Evolutionary conservation across 768 basidiomycete species (phyloP).

Genomic region (Pleurotus cornucopiae): DNA sequence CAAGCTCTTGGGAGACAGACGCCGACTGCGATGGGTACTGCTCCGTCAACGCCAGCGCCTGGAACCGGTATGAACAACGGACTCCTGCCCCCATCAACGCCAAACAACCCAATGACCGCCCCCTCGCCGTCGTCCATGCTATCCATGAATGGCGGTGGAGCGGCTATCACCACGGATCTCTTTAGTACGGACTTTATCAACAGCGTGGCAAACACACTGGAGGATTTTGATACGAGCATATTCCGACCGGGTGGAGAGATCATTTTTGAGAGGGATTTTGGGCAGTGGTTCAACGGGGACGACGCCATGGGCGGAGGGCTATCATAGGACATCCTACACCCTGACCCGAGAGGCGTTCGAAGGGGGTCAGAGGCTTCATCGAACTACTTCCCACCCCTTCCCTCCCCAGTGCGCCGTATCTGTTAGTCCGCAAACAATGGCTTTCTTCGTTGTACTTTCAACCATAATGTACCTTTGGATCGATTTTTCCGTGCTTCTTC

Average conservation of each 20-base stretch:
- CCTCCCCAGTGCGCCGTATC: neutral
- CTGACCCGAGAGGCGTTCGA: too few species aligned
- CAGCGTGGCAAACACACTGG: constrained; percentile 33
- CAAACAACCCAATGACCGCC: neutral
- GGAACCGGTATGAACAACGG: constrained; percentile 13
- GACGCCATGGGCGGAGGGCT: constrained; percentile 16
- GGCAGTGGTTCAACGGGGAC: constrained; percentile 69
- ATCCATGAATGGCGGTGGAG: neutral
- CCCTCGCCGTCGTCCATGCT: neutral
- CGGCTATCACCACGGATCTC: neutral
- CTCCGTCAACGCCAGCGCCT: constrained; percentile 24
- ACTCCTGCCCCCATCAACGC: constrained; percentile 1
- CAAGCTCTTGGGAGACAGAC: constrained; percentile 22
- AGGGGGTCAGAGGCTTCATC: too few species aligned
- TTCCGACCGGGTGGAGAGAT: constrained; percentile 46
- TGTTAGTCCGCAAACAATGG: neutral
- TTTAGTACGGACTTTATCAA: constrained; percentile 42
- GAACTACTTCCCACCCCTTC: too few species aligned
- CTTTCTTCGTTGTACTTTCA: neutral
- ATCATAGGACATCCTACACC: too few species aligned
- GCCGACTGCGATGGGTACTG: constrained; percentile 16
- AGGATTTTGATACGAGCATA: constrained; percentile 35
- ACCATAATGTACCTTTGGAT: constrained; percentile 4
- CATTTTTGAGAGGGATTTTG: constrained; percentile 71
- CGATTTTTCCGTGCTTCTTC: neutral